Evolutionary conservation across 345 rosid genomes (phyloP).

Genomic region (Salix viminalis): DNA sequence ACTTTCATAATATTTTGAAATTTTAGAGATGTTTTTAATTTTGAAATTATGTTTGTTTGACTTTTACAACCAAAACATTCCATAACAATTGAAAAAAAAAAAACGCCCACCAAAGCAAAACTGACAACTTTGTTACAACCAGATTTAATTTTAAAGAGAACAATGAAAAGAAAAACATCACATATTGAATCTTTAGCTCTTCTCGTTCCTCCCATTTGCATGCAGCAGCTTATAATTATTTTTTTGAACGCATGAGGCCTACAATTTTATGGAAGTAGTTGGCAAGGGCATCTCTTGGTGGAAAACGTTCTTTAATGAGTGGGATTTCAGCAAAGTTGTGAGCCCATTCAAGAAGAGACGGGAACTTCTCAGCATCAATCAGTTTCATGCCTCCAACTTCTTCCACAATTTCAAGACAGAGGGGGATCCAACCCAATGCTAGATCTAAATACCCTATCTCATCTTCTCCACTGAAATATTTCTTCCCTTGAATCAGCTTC

Average conservation of each 20-base stretch:
- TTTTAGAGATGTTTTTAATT: no score
- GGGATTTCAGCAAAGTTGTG: conserved; percentile 18
- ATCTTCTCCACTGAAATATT: conserved; percentile 32
- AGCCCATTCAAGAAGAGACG: conserved; percentile 29
- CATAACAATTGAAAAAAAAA: no score
- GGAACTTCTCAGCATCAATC: conserved; percentile 29
- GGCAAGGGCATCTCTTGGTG: conserved; percentile 22
- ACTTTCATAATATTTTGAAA: no score
- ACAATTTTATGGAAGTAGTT: not conserved
- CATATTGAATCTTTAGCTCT: no score
- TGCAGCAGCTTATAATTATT: no score
- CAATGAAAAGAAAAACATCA: no score
- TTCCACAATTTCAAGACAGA: conserved; percentile 26
- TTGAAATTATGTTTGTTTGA: no score
- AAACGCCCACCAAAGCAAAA: no score
- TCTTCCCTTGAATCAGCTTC: conserved; percentile 30
- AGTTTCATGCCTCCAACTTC: conserved; percentile 36
- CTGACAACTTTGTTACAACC: no score
- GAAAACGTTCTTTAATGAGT: conserved; percentile 23
- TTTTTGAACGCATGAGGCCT: conserved; percentile 13
- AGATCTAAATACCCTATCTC: conserved; percentile 31
- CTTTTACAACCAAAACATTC: no score
- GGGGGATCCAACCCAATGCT: conserved; percentile 31
- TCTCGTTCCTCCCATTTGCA: no score
- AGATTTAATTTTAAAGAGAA: no score